These are phyloP conservation scores for Comarum palustre DNA, from an alignment of 306 rosid genomes.

Conservation along the genomic window DNA sequence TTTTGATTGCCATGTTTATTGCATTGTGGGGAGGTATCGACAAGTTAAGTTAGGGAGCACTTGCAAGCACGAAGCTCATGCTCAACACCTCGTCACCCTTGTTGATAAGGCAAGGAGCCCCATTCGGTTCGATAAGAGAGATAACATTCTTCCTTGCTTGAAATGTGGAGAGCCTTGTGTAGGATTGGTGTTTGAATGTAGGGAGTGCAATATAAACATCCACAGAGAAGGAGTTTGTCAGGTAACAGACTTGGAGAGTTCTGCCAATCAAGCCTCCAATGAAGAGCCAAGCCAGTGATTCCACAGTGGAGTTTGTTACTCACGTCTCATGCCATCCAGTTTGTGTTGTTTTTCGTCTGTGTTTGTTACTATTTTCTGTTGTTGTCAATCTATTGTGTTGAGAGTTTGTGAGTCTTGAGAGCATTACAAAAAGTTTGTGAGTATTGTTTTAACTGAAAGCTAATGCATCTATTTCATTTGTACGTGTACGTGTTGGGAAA, in stretches of 20 bases:
- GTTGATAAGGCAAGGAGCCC: not conserved
- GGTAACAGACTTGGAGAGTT: not conserved
- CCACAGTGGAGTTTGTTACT: not conserved
- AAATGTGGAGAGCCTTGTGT: not conserved
- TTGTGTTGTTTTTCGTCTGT: not conserved
- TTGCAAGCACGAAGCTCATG: not conserved
- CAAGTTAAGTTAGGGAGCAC: conserved; percentile 4
- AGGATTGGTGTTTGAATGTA: not conserved
- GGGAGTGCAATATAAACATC: not conserved
- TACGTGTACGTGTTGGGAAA: not conserved
- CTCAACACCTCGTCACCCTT: not conserved
- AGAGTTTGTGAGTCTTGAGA: not conserved
- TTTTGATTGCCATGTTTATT: not conserved
- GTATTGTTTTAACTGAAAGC: not conserved
- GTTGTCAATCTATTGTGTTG: not conserved
- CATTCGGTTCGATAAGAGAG: conserved; percentile 1
- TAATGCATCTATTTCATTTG: not conserved
- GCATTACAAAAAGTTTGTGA: not conserved
- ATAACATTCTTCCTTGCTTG: not conserved
- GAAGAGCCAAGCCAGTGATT: not conserved
- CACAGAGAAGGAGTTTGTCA: not conserved
- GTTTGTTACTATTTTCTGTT: no score
- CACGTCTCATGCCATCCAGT: not conserved
- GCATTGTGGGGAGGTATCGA: not conserved
- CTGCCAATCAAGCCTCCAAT: not conserved